Evolutionary conservation across 352 stramenopile species (phyloP).

Genomic region (Globisporangium paddicum): DNA sequence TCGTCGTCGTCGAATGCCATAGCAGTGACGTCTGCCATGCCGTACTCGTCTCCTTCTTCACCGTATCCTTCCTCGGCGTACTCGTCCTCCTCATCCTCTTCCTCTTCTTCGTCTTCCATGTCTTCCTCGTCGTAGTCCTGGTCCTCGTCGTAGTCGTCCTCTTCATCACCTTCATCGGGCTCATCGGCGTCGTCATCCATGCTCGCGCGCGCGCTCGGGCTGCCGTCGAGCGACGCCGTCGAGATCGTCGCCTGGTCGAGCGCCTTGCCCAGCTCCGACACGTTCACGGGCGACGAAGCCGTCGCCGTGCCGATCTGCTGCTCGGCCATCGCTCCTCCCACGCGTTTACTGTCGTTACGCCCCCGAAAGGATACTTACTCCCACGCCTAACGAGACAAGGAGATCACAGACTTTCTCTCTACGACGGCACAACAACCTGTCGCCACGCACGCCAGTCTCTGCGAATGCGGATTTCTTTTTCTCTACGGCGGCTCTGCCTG

Average conservation of each 20-base stretch:
- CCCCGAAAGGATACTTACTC: too few relatives aligned
- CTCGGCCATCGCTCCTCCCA: conserved; percentile 1
- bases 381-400: too few relatives aligned
- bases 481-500: neutral
- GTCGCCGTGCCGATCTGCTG: conserved; percentile 1
- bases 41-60: conserved; percentile 16
- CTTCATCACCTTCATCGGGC: conserved; percentile 10
- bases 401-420: too few relatives aligned
- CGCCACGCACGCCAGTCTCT: conserved; percentile 2
- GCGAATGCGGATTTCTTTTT: neutral
- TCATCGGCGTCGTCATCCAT: conserved; percentile 7
- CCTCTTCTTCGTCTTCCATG: conserved; percentile 4
- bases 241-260: conserved; percentile 76
- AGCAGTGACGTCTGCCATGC: conserved; percentile 3
- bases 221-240: conserved; percentile 7
- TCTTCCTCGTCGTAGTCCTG: conserved; percentile 11
- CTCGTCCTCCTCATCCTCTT: conserved; percentile 10
- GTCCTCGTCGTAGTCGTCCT: conserved; percentile 10
- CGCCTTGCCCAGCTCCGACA: conserved; percentile 72
- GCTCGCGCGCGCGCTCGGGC: conserved; percentile 14
- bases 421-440: conserved; percentile 7
- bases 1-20: conserved; percentile 8
- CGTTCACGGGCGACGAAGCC: conserved; percentile 23
- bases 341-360: neutral
- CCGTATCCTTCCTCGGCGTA: conserved; percentile 14